A percentile compares a stretch with the other conserved stretches of the same genome.
Evolutionary conservation across 345 rosid species (phyloP).

Genomic region (Erysimum cheiranthoides): DNA sequence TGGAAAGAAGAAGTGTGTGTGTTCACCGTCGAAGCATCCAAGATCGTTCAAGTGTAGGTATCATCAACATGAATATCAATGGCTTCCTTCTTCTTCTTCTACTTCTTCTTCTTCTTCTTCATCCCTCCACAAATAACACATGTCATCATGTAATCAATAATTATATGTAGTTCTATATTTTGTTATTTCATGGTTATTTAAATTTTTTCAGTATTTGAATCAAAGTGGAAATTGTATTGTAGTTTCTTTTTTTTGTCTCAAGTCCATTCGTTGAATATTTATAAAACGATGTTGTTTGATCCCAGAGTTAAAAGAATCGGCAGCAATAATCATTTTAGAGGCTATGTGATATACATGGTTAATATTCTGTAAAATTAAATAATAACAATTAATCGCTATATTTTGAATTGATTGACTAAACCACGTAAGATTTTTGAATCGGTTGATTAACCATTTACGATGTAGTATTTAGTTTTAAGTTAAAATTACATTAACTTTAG

Average conservation of each 20-base stretch:
- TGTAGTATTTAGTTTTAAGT: too few species aligned
- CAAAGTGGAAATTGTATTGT: conserved; percentile 26
- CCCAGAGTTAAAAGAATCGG: background rate
- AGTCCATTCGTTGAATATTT: conserved; percentile 1
- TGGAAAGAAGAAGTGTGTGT: conserved; percentile 55
- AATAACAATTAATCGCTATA: too few species aligned
- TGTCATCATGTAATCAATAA: conserved; percentile 29
- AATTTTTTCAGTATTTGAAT: background rate
- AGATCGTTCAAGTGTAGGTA: conserved; percentile 84
- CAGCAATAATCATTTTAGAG: conserved; percentile 7
- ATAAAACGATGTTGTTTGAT: conserved; percentile 25
- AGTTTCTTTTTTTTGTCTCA: background rate
- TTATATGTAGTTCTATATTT: conserved; percentile 11
- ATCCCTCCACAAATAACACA: conserved; percentile 33
- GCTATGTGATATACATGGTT: background rate
- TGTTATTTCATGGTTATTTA: conserved; percentile 20
- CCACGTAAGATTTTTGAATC: too few species aligned
- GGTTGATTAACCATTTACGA: too few species aligned
- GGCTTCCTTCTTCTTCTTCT: conserved; percentile 50
- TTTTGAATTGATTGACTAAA: too few species aligned
- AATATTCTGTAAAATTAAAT: background rate
- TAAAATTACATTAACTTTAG: too few species aligned
- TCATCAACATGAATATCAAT: conserved; percentile 61
- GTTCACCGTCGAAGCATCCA: conserved; percentile 79
- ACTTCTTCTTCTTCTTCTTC: conserved; percentile 23